Base-by-base conservation (phyloP, 2,329 filamentous ascomycete genomes). In the Penicillium sp. region DNA sequence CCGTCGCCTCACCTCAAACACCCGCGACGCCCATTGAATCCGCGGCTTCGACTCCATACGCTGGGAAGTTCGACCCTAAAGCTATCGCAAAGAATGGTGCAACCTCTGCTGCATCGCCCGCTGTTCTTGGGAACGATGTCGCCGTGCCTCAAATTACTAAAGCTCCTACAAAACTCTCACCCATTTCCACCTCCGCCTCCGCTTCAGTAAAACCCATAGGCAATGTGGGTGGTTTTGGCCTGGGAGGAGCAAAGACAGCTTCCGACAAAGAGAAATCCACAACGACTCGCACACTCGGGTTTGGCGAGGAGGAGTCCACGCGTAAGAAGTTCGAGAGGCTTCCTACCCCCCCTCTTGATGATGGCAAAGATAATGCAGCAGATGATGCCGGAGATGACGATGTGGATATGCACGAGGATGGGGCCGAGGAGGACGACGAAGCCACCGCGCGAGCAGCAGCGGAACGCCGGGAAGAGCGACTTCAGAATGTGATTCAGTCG, bases 271-370 rank as follows among this genome's bases (percentile, higher is more conserved):
- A 90, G 49, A 91, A 89, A 67, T 73, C 82, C 3, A 79, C 84
- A 4, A 79, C 84, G 20, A 91, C 90, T 69, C 88, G 87, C 63
- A 91, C 89, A 57, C 79, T 96, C 22, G 87, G 92, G 64, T 87
- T 97, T 65, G 92, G 89, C 57, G 93, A 97, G 68, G 93, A 97
- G 66, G 90, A 96, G 67, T 87, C 86, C 29, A 89, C 88, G 2
- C 87, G 89, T 69, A 89, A 92, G 71, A 97, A 95, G 77, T 84
- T 99, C 62, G 91, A 91, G 70, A 94, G 92, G 76, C 85, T 99
- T 57, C 92, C 93, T 55, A 88, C 88, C 62, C 85, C 90, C 56
- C 84, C 88, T 51, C 79, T 89, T 51, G 84, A 87, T 68, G 82
- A 83, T 62, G 75, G 81, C 58, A 83, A 87, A 60, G 75, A 79